Evolutionary conservation across 768 basidiomycete genomes (phyloP).

Genomic region (Leccinum pellstonianum): DNA sequence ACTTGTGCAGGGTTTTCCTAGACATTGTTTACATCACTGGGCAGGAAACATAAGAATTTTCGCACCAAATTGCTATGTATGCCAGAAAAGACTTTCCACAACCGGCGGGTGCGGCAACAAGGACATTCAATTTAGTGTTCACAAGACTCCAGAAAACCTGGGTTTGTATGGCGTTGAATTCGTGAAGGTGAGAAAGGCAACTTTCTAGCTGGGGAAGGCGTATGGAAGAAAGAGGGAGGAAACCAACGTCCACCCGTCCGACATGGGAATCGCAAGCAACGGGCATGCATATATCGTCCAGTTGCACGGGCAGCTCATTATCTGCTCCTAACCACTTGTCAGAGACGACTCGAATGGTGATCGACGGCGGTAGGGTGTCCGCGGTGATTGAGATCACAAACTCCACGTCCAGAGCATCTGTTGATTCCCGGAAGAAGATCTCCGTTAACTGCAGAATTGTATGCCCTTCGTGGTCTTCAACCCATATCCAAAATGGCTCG

Average conservation of each 20-base stretch:
- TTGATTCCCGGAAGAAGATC: constrained; percentile 67
- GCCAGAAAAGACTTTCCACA: constrained; percentile 80
- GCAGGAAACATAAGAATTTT: constrained; percentile 6
- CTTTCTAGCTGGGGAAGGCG: constrained; percentile 42
- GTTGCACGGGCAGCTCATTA: constrained; percentile 58
- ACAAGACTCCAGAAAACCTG: constrained; percentile 84
- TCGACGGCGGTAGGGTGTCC: constrained; percentile 54
- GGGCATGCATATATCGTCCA: constrained; percentile 81
- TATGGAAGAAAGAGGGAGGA: constrained; percentile 58
- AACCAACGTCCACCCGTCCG: constrained; percentile 69
- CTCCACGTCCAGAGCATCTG: constrained; percentile 57
- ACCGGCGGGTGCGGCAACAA: constrained; percentile 77
- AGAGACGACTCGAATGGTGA: constrained; percentile 79
- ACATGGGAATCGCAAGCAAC: constrained; percentile 52
- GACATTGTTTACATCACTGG: constrained; percentile 13
- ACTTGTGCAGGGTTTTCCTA: constrained; percentile 56
- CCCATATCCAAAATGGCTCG: constrained; percentile 96
- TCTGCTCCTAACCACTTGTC: constrained; percentile 95
- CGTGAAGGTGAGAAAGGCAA: constrained; percentile 46
- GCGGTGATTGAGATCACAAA: constrained; percentile 78
- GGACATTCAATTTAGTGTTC: constrained; percentile 61
- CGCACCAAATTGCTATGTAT: constrained; percentile 72
- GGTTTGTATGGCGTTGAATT: constrained; percentile 85
- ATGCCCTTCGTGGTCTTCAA: constrained; percentile 82
- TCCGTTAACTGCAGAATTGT: constrained; percentile 80